These are phyloP conservation scores for Neurospora sp. DNA, from an alignment of 495 filamentous ascomycete genomes.

Conservation along the genomic window DNA sequence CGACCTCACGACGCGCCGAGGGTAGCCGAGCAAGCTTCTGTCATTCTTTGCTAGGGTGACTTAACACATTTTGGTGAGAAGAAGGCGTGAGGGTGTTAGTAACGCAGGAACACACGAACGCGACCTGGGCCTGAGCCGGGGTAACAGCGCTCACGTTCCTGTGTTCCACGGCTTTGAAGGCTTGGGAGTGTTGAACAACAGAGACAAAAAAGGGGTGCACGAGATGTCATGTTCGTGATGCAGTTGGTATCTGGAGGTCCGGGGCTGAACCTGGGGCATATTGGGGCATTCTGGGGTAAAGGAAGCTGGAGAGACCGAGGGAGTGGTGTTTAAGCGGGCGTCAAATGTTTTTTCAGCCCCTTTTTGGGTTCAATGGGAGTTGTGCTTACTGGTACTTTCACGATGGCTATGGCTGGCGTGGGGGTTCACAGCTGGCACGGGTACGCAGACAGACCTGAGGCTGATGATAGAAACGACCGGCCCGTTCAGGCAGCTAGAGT, in stretches of 20 bases:
- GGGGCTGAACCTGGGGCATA: background rate
- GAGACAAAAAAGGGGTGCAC: background rate
- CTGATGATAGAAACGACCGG: too few relatives aligned
- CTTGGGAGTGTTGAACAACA: background rate
- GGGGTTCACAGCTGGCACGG: too few relatives aligned
- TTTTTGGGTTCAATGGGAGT: background rate
- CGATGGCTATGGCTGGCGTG: background rate
- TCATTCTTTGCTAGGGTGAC: background rate
- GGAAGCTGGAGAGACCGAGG: background rate
- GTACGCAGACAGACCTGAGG: too few relatives aligned
- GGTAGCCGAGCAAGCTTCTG: conserved; percentile 1
- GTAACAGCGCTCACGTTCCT: background rate
- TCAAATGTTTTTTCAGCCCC: too few relatives aligned
- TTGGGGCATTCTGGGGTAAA: background rate
- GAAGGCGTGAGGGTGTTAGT: background rate
- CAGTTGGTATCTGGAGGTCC: background rate
- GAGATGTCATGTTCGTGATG: background rate
- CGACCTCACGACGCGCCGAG: background rate
- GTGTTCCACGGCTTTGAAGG: background rate
- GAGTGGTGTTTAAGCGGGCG: too few relatives aligned
- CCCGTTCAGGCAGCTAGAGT: too few relatives aligned
- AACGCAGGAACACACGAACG: background rate
- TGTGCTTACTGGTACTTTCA: background rate
- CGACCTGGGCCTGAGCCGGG: background rate
- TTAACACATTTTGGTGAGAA: background rate